These are phyloP conservation scores for Casuarina cunninghamiana DNA, from an alignment of 306 rosid species.

Conservation along the genomic window DNA sequence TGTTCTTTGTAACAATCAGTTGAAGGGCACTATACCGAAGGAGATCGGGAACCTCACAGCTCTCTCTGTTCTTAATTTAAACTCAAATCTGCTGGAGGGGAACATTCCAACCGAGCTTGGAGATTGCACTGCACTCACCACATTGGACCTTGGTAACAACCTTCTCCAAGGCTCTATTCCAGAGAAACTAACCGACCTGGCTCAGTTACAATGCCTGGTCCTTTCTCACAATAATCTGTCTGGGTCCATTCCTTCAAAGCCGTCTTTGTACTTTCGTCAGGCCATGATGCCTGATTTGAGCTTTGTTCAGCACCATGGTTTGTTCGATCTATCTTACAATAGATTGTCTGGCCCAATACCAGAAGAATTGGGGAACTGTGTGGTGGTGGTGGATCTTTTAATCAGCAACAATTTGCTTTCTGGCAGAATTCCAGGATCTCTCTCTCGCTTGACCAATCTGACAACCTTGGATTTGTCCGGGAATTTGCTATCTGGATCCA, in stretches of 20 bases:
- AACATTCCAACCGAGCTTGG: slow-evolving; percentile 67
- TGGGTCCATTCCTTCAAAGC: slow-evolving; percentile 76
- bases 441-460: slow-evolving; percentile 63
- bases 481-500: slow-evolving; percentile 74
- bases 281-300: slow-evolving; percentile 70
- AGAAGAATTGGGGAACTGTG: slow-evolving; percentile 68
- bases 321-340: slow-evolving; percentile 80
- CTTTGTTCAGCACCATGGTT: slow-evolving; percentile 92
- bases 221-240: slow-evolving; percentile 86
- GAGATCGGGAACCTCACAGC: slow-evolving; percentile 66
- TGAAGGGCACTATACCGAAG: slow-evolving; percentile 68
- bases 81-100: slow-evolving; percentile 80
- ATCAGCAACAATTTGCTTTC: slow-evolving; percentile 72
- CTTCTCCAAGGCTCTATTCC: slow-evolving; percentile 70
- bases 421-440: slow-evolving; percentile 70
- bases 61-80: slow-evolving; percentile 75
- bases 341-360: slow-evolving; percentile 85
- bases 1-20: slow-evolving; percentile 67
- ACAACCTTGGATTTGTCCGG: slow-evolving; percentile 89
- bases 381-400: slow-evolving; percentile 66
- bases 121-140: slow-evolving; percentile 63
- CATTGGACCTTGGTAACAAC: slow-evolving; percentile 89
- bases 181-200: slow-evolving; percentile 50
- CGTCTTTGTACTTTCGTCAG: slow-evolving; percentile 71
- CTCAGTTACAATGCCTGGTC: slow-evolving; percentile 78